These are phyloP conservation scores for Tuber umbilicatum DNA, from an alignment of 495 filamentous ascomycete species.

Conservation along the genomic window DNA sequence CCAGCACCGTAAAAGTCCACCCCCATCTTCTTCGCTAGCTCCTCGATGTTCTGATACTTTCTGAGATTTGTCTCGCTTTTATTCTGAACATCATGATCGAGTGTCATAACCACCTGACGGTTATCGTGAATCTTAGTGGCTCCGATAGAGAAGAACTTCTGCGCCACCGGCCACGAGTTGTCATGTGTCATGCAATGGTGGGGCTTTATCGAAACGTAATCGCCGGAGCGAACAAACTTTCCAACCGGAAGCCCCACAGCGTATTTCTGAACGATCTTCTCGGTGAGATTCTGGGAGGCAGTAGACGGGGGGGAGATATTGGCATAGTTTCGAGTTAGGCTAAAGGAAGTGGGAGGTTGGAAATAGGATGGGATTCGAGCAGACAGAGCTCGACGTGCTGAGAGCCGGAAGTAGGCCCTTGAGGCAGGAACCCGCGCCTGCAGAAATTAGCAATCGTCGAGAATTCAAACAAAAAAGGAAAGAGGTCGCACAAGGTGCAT, in stretches of 20 bases:
- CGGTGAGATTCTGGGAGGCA: slow-evolving; percentile 73
- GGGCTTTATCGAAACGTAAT: slow-evolving; percentile 75
- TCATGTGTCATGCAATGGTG: slow-evolving; percentile 86
- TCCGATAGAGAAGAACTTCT: slow-evolving; percentile 87
- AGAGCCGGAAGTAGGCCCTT: slow-evolving; percentile 19
- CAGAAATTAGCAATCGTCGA: neutral
- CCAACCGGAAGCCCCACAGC: slow-evolving; percentile 62
- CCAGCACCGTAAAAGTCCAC: slow-evolving; percentile 80
- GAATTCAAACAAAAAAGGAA: neutral
- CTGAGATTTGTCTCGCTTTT: slow-evolving; percentile 71
- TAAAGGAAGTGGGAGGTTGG: slow-evolving; percentile 44
- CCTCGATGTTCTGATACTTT: slow-evolving; percentile 80
- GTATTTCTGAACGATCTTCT: slow-evolving; percentile 84
- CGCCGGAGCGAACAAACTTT: slow-evolving; percentile 66
- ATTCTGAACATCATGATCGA: slow-evolving; percentile 94
- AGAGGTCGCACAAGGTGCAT: neutral
- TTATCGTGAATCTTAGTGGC: slow-evolving; percentile 65
- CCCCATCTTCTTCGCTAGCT: slow-evolving; percentile 73
- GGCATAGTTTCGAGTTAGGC: slow-evolving; percentile 36
- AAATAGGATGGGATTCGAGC: slow-evolving; percentile 37
- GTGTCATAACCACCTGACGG: slow-evolving; percentile 75
- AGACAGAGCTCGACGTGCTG: slow-evolving; percentile 22
- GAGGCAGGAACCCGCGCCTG: slow-evolving; percentile 20
- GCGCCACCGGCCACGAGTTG: slow-evolving; percentile 78
- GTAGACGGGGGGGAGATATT: slow-evolving; percentile 37